phyloP scores from a whole-genome alignment of 148 eudicot species.

The Chenopodium berlandieri region DNA sequence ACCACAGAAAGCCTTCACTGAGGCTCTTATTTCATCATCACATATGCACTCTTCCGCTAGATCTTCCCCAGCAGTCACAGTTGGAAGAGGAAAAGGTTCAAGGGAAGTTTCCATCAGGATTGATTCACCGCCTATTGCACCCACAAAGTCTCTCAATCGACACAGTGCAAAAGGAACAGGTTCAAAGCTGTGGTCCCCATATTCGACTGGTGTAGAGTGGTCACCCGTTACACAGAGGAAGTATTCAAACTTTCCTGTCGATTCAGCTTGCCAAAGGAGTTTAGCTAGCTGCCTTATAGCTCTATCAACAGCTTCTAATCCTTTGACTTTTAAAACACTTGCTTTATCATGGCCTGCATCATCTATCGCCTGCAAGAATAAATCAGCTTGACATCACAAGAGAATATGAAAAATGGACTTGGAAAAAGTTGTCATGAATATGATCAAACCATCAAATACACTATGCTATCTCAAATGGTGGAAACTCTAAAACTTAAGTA shows the following conservation, averaged over 20 bases:
- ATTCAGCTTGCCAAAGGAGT: slow-evolving; percentile 86
- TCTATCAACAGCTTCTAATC: slow-evolving; percentile 81
- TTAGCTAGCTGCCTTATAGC: slow-evolving; percentile 80
- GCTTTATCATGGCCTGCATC: slow-evolving; percentile 99
- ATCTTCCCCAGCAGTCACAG: slow-evolving; percentile 55
- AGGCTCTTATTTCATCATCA: slow-evolving; percentile 29
- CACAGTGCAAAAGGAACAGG: slow-evolving; percentile 89
- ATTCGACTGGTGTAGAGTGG: slow-evolving; percentile 97
- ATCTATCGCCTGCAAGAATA: slow-evolving; percentile 69
- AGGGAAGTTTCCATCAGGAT: slow-evolving; percentile 52
- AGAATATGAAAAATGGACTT: background rate
- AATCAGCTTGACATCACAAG: slow-evolving; percentile 4
- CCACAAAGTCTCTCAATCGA: slow-evolving; percentile 74
- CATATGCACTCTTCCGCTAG: slow-evolving; percentile 27
- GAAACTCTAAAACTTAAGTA: background rate
- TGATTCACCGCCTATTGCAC: slow-evolving; percentile 76
- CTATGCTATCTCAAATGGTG: background rate
- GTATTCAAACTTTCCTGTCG: slow-evolving; percentile 60
- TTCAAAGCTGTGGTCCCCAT: slow-evolving; percentile 98
- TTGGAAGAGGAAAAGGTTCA: slow-evolving; percentile 82
- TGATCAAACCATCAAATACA: background rate
- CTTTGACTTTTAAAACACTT: slow-evolving; percentile 74
- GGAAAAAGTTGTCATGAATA: background rate
- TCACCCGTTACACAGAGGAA: slow-evolving; percentile 87
- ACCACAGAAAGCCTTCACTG: slow-evolving; percentile 42